phyloP scores from a whole-genome alignment of 768 basidiomycete genomes.

The Naganishia kalamii region DNA sequence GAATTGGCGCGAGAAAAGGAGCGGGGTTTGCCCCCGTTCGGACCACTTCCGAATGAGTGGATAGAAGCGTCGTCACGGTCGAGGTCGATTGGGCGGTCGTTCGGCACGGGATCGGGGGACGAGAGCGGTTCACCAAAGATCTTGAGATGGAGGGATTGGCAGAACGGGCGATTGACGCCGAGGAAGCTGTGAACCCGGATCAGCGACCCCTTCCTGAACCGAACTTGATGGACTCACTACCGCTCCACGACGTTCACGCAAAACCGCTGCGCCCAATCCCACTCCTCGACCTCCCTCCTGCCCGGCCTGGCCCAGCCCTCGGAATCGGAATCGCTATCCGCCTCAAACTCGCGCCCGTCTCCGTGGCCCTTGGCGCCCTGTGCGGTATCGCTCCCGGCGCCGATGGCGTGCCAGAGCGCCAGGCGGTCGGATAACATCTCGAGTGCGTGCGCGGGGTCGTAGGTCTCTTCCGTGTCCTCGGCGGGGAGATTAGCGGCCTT shows the following conservation, averaged over 20 bases:
- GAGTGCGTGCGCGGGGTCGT: not conserved
- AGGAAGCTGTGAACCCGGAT: not conserved
- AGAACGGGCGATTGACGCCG: not conserved
- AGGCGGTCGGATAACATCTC: not conserved
- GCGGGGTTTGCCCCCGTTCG: not conserved
- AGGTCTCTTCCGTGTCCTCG: not conserved
- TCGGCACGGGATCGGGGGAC: not conserved
- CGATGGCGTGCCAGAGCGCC: not conserved
- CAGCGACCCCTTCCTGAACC: not conserved
- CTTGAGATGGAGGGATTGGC: constrained; percentile 10
- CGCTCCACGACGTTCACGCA: not conserved
- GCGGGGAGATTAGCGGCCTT: not conserved
- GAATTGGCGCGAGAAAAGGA: constrained; percentile 2
- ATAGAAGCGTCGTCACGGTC: not conserved
- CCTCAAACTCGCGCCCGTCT: not conserved
- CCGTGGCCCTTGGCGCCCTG: not conserved
- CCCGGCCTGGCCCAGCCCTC: not conserved
- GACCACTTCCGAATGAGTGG: not conserved
- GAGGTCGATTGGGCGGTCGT: not conserved
- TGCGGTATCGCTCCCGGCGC: not conserved
- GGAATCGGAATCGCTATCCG: not conserved
- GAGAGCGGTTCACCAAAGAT: not conserved
- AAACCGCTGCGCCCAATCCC: constrained; percentile 4
- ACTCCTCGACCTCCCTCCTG: not conserved
- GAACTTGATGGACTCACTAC: not conserved